Evolutionary conservation across 2,329 filamentous ascomycete species (phyloP).

Genomic region (Aspergillus sergii): DNA sequence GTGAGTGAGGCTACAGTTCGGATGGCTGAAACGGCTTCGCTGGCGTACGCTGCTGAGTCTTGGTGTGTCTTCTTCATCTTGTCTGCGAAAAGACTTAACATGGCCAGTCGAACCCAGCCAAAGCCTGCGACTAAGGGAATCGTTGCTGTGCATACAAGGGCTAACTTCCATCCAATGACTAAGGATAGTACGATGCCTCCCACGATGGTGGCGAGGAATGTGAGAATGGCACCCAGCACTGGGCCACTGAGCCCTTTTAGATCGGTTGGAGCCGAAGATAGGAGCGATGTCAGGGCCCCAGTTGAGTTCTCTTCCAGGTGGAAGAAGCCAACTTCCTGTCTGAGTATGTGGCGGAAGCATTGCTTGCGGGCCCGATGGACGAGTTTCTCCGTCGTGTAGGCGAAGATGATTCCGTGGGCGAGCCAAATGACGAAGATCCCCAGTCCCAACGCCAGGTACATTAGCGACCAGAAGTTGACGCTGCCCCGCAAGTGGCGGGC

Average conservation of each 20-base stretch:
- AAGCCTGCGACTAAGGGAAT: slow-evolving; percentile 37
- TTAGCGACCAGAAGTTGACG: too few species aligned
- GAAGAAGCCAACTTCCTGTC: slow-evolving; percentile 33
- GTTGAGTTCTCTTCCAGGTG: slow-evolving; percentile 24
- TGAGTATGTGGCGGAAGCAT: slow-evolving; percentile 27
- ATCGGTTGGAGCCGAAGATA: slow-evolving; percentile 70
- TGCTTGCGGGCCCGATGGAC: slow-evolving; percentile 76
- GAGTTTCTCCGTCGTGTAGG: slow-evolving; percentile 74
- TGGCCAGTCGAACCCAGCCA: slow-evolving; percentile 52
- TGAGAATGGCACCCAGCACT: slow-evolving; percentile 78
- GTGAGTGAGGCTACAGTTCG: slow-evolving; percentile 55
- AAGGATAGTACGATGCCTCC: slow-evolving; percentile 67
- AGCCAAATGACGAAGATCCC: too few species aligned
- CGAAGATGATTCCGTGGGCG: slow-evolving; percentile 56
- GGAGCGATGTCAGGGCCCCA: slow-evolving; percentile 70
- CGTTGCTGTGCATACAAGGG: slow-evolving; percentile 61
- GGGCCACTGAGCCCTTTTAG: slow-evolving; percentile 64
- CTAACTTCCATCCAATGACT: slow-evolving; percentile 76
- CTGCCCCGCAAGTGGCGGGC: too few species aligned
- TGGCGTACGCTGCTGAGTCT: slow-evolving; percentile 52
- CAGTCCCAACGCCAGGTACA: too few species aligned
- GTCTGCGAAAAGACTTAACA: slow-evolving; percentile 43
- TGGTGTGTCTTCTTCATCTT: slow-evolving; percentile 48
- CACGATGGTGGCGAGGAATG: slow-evolving; percentile 73
- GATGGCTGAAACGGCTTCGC: slow-evolving; percentile 54